These are phyloP conservation scores for Rhodamnia rubescens DNA, from an alignment of 345 rosid species.

Conservation along the genomic window DNA sequence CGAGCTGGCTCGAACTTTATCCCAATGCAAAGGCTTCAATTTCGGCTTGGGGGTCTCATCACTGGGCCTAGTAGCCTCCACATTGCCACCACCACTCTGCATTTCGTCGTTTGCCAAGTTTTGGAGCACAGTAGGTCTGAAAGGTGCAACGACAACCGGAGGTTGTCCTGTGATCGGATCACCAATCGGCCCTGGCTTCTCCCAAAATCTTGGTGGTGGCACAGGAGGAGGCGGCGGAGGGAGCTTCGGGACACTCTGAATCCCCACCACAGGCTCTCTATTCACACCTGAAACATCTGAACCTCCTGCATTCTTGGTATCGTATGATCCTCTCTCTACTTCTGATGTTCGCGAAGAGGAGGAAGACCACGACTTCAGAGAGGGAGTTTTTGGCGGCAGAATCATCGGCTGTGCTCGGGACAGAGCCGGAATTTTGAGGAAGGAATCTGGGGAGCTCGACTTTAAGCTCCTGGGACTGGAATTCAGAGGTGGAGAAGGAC, in stretches of 20 bases:
- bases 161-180: constrained; percentile 22
- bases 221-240: constrained; percentile 77
- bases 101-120: constrained; percentile 7
- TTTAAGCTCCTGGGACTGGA: constrained; percentile 27
- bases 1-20: constrained; percentile 90
- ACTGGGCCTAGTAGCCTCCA: constrained; percentile 15
- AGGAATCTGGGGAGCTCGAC: constrained; percentile 33
- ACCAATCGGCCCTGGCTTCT: constrained; percentile 11
- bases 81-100: constrained; percentile 8
- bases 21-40: constrained; percentile 95
- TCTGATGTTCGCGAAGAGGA: constrained; percentile 8
- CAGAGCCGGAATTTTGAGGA: constrained; percentile 14
- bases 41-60: constrained; percentile 56
- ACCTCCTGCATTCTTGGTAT: background rate
- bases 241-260: constrained; percentile 17
- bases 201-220: constrained; percentile 54
- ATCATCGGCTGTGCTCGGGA: constrained; percentile 1
- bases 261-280: constrained; percentile 4
- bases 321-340: background rate
- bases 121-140: constrained; percentile 20
- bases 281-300: constrained; percentile 5
- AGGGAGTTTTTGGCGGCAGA: constrained; percentile 1
- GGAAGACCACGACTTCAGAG: constrained; percentile 10
- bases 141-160: constrained; percentile 26
- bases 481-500: constrained; percentile 24